phyloP scores from a whole-genome alignment of 106 monocot genomes.

The Phalaenopsis aphrodite region DNA sequence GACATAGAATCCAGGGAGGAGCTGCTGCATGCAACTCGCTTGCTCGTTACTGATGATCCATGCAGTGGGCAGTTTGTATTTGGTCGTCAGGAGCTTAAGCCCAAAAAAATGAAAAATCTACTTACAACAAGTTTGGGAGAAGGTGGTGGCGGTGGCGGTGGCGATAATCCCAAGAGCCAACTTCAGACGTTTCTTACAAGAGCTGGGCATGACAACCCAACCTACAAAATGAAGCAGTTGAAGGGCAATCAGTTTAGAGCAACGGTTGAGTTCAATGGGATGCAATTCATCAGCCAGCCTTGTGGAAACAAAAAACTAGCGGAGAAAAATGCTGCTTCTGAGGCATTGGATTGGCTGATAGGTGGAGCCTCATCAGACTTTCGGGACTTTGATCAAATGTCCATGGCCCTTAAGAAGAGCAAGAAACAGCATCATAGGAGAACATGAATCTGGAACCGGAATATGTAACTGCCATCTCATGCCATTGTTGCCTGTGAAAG shows the following conservation, averaged over 20 bases:
- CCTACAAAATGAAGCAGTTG: constrained; percentile 61
- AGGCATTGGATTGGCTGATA: constrained; percentile 80
- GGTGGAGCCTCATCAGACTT: constrained; percentile 40
- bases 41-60: constrained; percentile 73
- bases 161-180: constrained; percentile 75
- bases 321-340: constrained; percentile 81
- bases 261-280: constrained; percentile 81
- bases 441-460: constrained; percentile 7
- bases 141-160: constrained; percentile 43
- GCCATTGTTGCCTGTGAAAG: too few relatives aligned
- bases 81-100: constrained; percentile 61
- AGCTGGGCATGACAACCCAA: constrained; percentile 69
- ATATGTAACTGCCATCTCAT: too few relatives aligned
- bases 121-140: background rate
- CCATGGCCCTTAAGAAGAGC: constrained; percentile 47
- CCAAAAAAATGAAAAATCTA: constrained; percentile 31
- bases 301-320: constrained; percentile 83
- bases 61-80: constrained; percentile 75
- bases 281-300: constrained; percentile 89
- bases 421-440: constrained; percentile 55
- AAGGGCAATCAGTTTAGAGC: constrained; percentile 57
- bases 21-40: constrained; percentile 58
- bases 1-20: constrained; percentile 49
- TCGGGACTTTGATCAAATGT: constrained; percentile 54
- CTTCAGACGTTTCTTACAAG: constrained; percentile 73